These are phyloP conservation scores for Calonectria hongkongensis DNA, from an alignment of 2,329 filamentous ascomycete species.

Conservation along the genomic window DNA sequence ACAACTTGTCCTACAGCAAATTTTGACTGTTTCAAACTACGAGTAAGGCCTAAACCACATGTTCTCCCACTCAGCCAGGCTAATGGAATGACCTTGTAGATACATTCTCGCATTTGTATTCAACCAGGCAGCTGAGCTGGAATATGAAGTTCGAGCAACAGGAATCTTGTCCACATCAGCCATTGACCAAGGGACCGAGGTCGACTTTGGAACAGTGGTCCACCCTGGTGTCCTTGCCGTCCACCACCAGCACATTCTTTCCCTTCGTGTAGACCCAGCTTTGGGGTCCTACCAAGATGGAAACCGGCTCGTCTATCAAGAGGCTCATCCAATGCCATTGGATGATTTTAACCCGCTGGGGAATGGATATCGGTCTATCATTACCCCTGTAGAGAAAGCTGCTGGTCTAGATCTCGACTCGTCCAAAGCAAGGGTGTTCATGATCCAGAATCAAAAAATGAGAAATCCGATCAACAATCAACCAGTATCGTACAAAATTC, in stretches of 20 bases:
- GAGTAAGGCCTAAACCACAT: conserved; percentile 19
- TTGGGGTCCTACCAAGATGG: conserved; percentile 33
- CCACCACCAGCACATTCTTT: conserved; percentile 86
- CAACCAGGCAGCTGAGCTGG: conserved; percentile 35
- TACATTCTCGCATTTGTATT: conserved; percentile 41
- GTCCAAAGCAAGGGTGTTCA: conserved; percentile 29
- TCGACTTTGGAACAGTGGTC: conserved; percentile 43
- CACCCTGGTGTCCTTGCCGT: conserved; percentile 37
- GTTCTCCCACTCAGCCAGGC: neutral
- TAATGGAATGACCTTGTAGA: neutral
- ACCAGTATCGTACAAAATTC: conserved; percentile 31
- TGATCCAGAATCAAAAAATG: conserved; percentile 30
- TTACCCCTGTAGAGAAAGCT: conserved; percentile 32
- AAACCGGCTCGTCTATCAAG: conserved; percentile 72
- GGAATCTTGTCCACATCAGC: conserved; percentile 41
- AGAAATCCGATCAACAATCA: conserved; percentile 34
- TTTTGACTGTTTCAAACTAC: conserved; percentile 79
- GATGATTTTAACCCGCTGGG: conserved; percentile 36
- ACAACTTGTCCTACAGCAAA: conserved; percentile 76
- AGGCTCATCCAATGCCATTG: conserved; percentile 50
- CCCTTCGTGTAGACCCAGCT: conserved; percentile 75
- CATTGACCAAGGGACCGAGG: conserved; percentile 34
- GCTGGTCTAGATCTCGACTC: conserved; percentile 35
- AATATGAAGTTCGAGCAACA: conserved; percentile 39
- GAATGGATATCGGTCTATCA: conserved; percentile 30